These are phyloP conservation scores for Mortierella alpina DNA, from an alignment of 192 early-diverging fungal species.

Conservation along the genomic window DNA sequence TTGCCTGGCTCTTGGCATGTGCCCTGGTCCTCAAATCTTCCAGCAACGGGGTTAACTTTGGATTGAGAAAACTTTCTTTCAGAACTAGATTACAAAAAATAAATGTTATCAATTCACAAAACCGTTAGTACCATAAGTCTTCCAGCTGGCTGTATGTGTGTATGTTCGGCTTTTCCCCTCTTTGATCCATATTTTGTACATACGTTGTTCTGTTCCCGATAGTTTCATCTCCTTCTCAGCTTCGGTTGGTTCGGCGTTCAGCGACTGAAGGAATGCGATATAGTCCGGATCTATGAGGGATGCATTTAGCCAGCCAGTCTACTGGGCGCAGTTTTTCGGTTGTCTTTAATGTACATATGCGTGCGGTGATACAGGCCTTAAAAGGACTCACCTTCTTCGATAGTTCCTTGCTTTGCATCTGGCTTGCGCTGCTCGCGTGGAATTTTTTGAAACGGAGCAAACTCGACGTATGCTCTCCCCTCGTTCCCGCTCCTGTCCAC, in stretches of 20 bases:
- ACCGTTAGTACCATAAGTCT: no score
- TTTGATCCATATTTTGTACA: slow-evolving; percentile 37
- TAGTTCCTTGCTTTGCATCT: slow-evolving; percentile 80
- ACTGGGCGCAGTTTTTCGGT: no score
- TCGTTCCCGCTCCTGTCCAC: slow-evolving; percentile 78
- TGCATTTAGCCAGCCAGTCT: neutral
- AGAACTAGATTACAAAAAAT: slow-evolving; percentile 17
- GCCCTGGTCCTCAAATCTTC: slow-evolving; percentile 78
- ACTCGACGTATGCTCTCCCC: slow-evolving; percentile 79
- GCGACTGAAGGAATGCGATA: slow-evolving; percentile 74
- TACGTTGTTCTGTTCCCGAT: slow-evolving; percentile 64
- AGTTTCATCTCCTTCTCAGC: slow-evolving; percentile 52
- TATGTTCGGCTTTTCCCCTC: neutral
- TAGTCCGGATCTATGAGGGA: slow-evolving; percentile 74
- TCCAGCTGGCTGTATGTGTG: no score
- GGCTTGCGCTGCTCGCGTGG: slow-evolving; percentile 72
- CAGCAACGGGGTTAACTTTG: slow-evolving; percentile 80
- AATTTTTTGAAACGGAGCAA: slow-evolving; percentile 80
- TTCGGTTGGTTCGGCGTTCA: slow-evolving; percentile 66
- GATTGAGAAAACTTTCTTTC: slow-evolving; percentile 58
- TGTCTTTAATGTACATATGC: no score
- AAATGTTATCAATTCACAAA: no score
- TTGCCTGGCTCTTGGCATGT: slow-evolving; percentile 58
- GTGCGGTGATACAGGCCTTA: no score
- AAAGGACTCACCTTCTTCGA: slow-evolving; percentile 69